Conservation (phyloP, 306 rosid genomes). For the Dalbergia cultrata region DNA sequence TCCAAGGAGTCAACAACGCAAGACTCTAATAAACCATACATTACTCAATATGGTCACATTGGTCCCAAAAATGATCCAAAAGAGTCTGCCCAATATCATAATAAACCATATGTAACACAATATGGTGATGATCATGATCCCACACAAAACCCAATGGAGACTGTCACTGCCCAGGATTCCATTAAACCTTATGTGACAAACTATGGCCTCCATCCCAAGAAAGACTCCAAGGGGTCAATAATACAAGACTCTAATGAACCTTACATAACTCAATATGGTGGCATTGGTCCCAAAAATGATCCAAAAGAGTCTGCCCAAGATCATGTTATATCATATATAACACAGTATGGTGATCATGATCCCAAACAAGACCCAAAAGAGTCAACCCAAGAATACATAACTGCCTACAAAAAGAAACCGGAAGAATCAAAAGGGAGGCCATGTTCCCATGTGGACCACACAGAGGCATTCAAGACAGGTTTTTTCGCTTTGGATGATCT, state of each 20-base stretch:
- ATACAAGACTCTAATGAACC: neutral
- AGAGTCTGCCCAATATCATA: neutral
- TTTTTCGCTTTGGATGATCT: conserved; percentile 61
- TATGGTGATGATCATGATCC: neutral
- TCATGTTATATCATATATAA: too few species aligned
- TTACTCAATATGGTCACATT: neutral
- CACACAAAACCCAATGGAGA: neutral
- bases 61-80: neutral
- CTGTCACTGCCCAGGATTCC: too few species aligned
- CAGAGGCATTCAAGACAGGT: conserved; percentile 62
- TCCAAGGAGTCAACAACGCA: neutral
- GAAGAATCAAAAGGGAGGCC: neutral
- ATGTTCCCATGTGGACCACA: conserved; percentile 43
- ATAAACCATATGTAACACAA: conserved; percentile 7
- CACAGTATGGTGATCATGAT: neutral
- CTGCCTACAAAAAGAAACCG: too few species aligned
- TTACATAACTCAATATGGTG: too few species aligned
- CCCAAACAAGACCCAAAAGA: neutral
- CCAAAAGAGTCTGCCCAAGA: neutral
- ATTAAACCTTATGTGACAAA: too few species aligned
- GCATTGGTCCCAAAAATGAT: too few species aligned
- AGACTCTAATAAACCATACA: neutral
- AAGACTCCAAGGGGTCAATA: neutral
- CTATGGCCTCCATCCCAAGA: neutral
- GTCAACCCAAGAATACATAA: neutral